Evolutionary conservation across 2,329 filamentous ascomycete species (phyloP), one percentile per base, ranked within the genome.

Genomic region (Pleoardoris graminearum): DNA sequence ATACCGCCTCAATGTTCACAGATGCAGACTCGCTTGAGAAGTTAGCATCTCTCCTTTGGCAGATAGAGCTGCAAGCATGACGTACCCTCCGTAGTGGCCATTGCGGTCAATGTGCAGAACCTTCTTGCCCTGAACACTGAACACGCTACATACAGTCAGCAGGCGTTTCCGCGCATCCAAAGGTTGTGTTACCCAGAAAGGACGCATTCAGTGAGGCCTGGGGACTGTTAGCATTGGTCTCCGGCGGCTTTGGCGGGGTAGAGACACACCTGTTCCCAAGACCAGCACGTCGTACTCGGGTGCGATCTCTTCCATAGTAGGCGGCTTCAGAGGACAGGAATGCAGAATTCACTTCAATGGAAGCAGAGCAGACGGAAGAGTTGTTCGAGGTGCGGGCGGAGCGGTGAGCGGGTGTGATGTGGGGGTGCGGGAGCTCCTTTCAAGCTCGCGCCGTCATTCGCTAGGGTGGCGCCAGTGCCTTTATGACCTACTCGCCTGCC

Each of bases 261-360:
- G 66, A 58, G 63, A 78, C 85, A 73, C 82, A 96, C 91, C 92
- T 76, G 94, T 99, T 83, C 94, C 94, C 75, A 99, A 86, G 75
- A 99, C 94, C 75, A 99, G 86, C 77, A 97, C 90, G 84, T 99
- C 94, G 84, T 99, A 99, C 79, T 97, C 92, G 74, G 91, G 90
- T 66, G 92, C 91, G 74, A 99, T 96, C 79, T 97, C 94, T 75
- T 97, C 94, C 94, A 97, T 97, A 79, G 59, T 83, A 77, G 21
- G 30, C 30, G 36, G 43, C 27, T 10, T 25, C 23, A 32, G 51
- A 51, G 12, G 38, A 41, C 47, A 46, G 33, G 50, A 41, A 47
- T 55, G 55, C 32, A 30, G 14, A 17, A 21, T 17, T 51, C 19
- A 22, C 22, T 44, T 21, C 21, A 42, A 30, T 37, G 27, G 39